Evolutionary conservation across 148 eudicot genomes (phyloP), one percentile per base, ranked within the genome.

Genomic region (Chenopodium suecicum): DNA sequence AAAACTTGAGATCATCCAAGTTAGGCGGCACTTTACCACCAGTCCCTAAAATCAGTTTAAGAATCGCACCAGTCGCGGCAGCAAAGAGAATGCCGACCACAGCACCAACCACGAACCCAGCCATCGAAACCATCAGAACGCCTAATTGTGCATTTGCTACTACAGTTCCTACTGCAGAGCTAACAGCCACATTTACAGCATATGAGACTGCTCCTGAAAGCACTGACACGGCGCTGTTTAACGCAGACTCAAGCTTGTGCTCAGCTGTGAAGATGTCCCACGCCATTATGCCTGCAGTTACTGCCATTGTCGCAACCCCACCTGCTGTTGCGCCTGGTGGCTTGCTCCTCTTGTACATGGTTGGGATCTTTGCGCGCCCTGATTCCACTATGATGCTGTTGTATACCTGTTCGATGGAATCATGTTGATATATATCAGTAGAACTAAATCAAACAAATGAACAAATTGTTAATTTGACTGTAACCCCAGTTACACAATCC

Each of bases 191-290:
- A 29, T 72, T 9, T 12, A 72, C 75, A 0, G 54, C 25, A 23
- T 7, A 72, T 1, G 47, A 41, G 6, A 3, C 75, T 7, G 19
- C 11, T 2, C 29, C 75, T 41, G 75, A 41, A 1, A 72, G 25
- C 75, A 72, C 11, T 72, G 75, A 72, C n/a, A 29, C 1, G 22
- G 41, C 27, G 32, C 25, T 27, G 23, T 27, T 74, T 5, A 74
- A 9, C 2, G 41, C 64, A 3, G 77, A 23, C 63, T 74, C 77
- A 52, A 74, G 19, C 27, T 48, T 52, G 22, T 74, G 63, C 9
- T 74, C 77, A 2, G 77, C 77, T 23, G 77, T 74, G 63, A 74
- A 74, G 31, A 74, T 74, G 37, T 74, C 77, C 63, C 62, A 74
- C 9, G 50, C 77, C 58, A 74, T 50, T 16, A 54, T 50, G 22